Base-by-base conservation (phyloP, 306 rosid genomes). In the Abrus precatorius region DNA sequence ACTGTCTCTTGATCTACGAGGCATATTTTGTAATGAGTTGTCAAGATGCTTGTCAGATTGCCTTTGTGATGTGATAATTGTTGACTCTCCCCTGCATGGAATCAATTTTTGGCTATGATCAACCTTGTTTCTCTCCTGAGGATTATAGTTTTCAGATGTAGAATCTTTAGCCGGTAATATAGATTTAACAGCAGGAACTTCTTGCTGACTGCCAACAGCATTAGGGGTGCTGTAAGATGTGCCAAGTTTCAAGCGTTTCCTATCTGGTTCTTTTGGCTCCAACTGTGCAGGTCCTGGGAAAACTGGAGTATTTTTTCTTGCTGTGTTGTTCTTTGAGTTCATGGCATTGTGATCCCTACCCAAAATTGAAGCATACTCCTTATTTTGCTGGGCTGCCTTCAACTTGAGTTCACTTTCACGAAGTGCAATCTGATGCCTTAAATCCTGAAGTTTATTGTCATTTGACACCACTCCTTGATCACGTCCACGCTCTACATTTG, bases 341-440 rank as follows among this genome's bases (percentile, higher is more conserved):
- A 2, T n/a, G 27, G 87, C 84, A 80, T 55, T 72, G 45, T 84
- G 80, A 76, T 87, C 91, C 88, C 85, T 87, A 41, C 67, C 70
- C 49, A 88, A 47, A 84, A 73, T 72, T 69, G 90, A 85, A 77
- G 80, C n/a, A 72, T 75, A 61, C 80, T 93, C 97, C 91, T 91
- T 92, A 74, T 71, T 86, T 78, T 83, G 90, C 81, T 84, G 97
- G 76, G 87, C 86, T 50, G 95, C 90, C 88, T 90, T 91, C 43
- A 86, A 89, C 94, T 85, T 95, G 56, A 95, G 83, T 72, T 90
- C 91, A 85, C 88, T 93, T 88, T 95, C 99, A 61, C 95, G 82
- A 78, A 88, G 88, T 57, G 97, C 99, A 89, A 95, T 95, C 87
- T 89, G 95, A 82, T 93, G 94, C 80, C 99, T 88, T 87, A 95